A percentile compares a stretch with the other conserved stretches of the same genome.
These are phyloP conservation scores for Lachnum nothofagi DNA, from an alignment of 2,329 filamentous ascomycete genomes.

Conservation along the genomic window DNA sequence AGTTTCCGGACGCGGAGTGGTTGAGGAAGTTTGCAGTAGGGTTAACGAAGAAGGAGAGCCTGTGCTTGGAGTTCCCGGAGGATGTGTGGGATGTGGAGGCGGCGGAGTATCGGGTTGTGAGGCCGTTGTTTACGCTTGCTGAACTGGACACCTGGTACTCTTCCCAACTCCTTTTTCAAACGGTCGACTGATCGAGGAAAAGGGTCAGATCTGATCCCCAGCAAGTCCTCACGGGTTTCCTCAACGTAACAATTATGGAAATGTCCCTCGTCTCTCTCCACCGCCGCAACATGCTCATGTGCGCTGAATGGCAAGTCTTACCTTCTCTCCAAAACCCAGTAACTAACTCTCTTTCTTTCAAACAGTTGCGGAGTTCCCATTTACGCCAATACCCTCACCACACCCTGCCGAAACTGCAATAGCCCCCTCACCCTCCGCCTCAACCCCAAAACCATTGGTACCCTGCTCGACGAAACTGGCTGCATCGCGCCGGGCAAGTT, in stretches of 20 bases:
- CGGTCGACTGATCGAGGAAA: background rate
- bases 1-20: conserved; percentile 48
- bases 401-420: conserved; percentile 38
- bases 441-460: conserved; percentile 40
- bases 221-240: conserved; percentile 38
- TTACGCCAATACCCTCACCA: conserved; percentile 44
- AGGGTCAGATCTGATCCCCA: conserved; percentile 33
- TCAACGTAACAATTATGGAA: conserved; percentile 29
- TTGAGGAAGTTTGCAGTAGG: conserved; percentile 45
- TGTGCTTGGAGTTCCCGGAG: conserved; percentile 45
- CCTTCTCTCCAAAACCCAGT: background rate
- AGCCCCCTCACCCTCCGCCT: conserved; percentile 30
- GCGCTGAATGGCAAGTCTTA: conserved; percentile 37
- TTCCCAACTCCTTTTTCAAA: background rate
- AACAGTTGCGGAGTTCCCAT: conserved; percentile 48
- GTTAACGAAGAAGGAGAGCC: conserved; percentile 44
- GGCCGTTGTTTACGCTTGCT: conserved; percentile 38
- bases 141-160: conserved; percentile 39
- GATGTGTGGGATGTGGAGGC: conserved; percentile 36
- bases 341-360: conserved; percentile 2
- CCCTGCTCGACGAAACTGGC: conserved; percentile 51
- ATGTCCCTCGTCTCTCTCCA: conserved; percentile 26
- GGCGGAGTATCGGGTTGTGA: conserved; percentile 31
- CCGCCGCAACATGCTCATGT: conserved; percentile 35
- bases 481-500: conserved; percentile 47